phyloP scores from a whole-genome alignment of 2,329 filamentous ascomycete species.

The Fusarium neocosmosporiellum region DNA sequence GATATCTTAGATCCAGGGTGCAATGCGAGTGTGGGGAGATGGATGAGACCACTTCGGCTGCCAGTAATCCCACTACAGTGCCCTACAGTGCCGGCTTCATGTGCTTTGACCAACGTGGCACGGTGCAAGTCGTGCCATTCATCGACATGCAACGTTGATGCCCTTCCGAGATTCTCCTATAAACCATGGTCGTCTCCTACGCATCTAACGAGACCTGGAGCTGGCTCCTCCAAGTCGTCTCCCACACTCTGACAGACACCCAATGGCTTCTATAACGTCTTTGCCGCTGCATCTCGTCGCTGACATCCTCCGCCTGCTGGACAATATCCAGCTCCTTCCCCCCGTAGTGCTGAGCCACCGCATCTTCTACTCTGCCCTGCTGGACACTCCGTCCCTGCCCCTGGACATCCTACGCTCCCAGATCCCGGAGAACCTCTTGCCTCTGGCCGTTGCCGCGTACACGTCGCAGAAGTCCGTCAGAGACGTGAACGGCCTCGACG shows the following conservation, averaged over 20 bases:
- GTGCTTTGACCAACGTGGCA: constrained; percentile 24
- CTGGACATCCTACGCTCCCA: constrained; percentile 33
- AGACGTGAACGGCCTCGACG: constrained; percentile 4
- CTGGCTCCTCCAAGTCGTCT: neutral
- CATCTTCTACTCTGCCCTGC: constrained; percentile 35
- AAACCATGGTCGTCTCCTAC: neutral
- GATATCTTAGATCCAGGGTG: constrained; percentile 10
- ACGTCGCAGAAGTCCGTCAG: constrained; percentile 24
- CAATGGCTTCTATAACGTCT: constrained; percentile 35
- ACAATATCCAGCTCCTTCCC: constrained; percentile 30
- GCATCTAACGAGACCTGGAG: neutral
- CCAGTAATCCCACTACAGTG: constrained; percentile 19
- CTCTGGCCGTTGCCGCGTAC: constrained; percentile 30
- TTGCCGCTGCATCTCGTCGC: constrained; percentile 38
- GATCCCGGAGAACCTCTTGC: constrained; percentile 24
- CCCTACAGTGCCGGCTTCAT: constrained; percentile 26
- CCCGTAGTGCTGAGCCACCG: constrained; percentile 33
- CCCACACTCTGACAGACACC: neutral
- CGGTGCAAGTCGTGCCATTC: constrained; percentile 29
- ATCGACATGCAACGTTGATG: neutral
- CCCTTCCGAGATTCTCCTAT: constrained; percentile 2
- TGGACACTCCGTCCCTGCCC: constrained; percentile 34
- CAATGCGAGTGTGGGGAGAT: constrained; percentile 39
- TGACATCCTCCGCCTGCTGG: constrained; percentile 34
- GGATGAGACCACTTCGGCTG: constrained; percentile 31